These are phyloP conservation scores for Picochlorum sp. DNA, from an alignment of 139 green algal species.

Conservation along the genomic window DNA sequence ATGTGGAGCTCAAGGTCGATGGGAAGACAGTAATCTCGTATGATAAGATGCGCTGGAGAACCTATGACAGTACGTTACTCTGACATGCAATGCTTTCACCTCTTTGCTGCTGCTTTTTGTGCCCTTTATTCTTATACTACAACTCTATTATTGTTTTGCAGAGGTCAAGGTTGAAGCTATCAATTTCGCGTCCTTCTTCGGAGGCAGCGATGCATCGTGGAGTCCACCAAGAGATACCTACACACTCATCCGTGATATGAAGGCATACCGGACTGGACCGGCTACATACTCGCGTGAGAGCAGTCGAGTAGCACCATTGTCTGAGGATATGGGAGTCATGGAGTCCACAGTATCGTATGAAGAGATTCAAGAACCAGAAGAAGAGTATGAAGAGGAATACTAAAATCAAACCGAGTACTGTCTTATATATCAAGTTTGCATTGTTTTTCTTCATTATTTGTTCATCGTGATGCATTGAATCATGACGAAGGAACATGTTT, in stretches of 20 bases:
- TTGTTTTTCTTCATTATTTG: too few species aligned
- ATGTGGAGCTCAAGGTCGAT: constrained; percentile 1
- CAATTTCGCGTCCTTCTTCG: constrained; percentile 13
- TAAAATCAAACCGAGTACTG: neutral
- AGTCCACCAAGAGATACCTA: constrained; percentile 10
- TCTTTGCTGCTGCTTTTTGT: constrained; percentile 2
- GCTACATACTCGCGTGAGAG: neutral
- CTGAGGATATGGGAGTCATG: neutral
- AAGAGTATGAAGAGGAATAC: neutral
- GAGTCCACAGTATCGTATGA: constrained; percentile 3
- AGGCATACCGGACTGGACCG: constrained; percentile 9
- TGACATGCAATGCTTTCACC: neutral
- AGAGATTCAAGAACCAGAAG: constrained; percentile 6
- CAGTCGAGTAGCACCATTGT: neutral
- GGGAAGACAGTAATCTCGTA: neutral
- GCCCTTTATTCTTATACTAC: neutral
- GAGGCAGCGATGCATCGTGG: constrained; percentile 16
- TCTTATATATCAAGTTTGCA: neutral
- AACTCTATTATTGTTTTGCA: neutral
- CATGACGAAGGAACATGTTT: too few species aligned
- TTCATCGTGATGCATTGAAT: too few species aligned
- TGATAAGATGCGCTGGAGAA: constrained; percentile 11
- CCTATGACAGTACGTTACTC: neutral
- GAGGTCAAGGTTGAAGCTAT: constrained; percentile 14
- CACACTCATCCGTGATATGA: constrained; percentile 10